phyloP scores from a whole-genome alignment of 2,329 filamentous ascomycete genomes.

The Fusarium xylarioides region DNA sequence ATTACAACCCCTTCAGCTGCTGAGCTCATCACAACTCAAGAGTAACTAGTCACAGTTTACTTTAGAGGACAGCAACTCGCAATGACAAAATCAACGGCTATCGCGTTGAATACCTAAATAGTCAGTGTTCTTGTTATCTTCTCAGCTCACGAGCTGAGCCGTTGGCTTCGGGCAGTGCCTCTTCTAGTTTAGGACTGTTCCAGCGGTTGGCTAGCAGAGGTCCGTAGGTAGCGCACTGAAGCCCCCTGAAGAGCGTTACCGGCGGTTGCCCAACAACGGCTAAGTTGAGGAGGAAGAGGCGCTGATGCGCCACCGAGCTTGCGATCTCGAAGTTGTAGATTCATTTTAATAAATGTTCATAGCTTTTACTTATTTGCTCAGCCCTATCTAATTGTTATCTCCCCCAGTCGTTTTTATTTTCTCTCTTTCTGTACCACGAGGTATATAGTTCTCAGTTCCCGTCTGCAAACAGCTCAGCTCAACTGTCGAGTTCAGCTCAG shows the following conservation, averaged over 20 bases:
- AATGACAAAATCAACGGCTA: slow-evolving; percentile 8
- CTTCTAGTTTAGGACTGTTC: slow-evolving; percentile 31
- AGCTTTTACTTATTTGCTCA: neutral
- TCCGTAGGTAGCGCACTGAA: slow-evolving; percentile 28
- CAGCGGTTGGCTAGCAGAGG: slow-evolving; percentile 30
- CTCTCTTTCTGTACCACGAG: neutral
- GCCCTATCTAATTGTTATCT: neutral
- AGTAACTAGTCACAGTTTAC: neutral
- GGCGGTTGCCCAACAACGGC: slow-evolving; percentile 33
- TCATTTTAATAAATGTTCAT: neutral
- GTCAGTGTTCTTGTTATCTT: neutral
- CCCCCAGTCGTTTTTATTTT: neutral
- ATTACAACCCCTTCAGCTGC: neutral
- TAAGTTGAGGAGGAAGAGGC: slow-evolving; percentile 9
- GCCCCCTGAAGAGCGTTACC: slow-evolving; percentile 17
- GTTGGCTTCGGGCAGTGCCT: slow-evolving; percentile 25
- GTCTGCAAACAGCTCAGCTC: slow-evolving; percentile 23
- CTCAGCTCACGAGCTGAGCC: neutral
- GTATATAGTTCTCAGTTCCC: neutral
- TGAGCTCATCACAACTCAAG: neutral
- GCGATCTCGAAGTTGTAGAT: slow-evolving; percentile 8
- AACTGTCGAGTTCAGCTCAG: slow-evolving; percentile 13
- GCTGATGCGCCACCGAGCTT: slow-evolving; percentile 15
- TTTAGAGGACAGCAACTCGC: neutral
- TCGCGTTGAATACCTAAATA: neutral